These are phyloP conservation scores for Argentina anserina DNA, from an alignment of 306 rosid genomes.

Conservation along the genomic window DNA sequence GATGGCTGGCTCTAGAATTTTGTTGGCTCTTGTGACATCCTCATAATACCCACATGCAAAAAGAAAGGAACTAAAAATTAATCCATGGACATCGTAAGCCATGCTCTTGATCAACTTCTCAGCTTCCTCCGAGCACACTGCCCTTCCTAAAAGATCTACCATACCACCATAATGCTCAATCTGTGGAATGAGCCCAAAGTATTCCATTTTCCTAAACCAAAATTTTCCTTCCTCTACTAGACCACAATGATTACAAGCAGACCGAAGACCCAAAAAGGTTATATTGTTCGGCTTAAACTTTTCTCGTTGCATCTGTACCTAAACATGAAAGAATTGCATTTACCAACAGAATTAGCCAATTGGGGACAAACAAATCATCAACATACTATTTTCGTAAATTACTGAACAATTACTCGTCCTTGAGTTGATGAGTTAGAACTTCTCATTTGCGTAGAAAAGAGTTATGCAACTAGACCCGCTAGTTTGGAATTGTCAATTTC, in stretches of 20 bases:
- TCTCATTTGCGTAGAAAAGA: no score
- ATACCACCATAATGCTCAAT: constrained; percentile 77
- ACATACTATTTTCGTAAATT: no score
- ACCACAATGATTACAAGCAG: constrained; percentile 72
- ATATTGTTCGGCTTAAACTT: constrained; percentile 44
- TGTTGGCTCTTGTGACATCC: constrained; percentile 55
- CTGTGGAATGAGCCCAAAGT: constrained; percentile 47
- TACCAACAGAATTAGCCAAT: constrained; percentile 82
- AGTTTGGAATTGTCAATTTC: no score
- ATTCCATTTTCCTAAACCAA: constrained; percentile 51
- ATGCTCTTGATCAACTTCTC: constrained; percentile 50
- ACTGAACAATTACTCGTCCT: no score
- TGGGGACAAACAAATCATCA: no score
- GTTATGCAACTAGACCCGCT: no score
- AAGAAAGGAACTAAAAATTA: constrained; percentile 60
- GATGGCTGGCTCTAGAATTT: constrained; percentile 41
- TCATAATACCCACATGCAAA: constrained; percentile 56
- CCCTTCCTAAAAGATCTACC: constrained; percentile 69
- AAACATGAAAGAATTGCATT: constrained; percentile 56
- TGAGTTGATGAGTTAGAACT: no score
- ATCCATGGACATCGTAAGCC: constrained; percentile 59
- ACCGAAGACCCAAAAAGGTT: constrained; percentile 53
- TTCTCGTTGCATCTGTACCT: constrained; percentile 36
- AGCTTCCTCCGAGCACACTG: constrained; percentile 67
- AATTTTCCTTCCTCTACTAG: constrained; percentile 62